Percentiles rank a stretch among this genome's conserved stretches.
Evolutionary conservation across 2,329 filamentous ascomycete genomes (phyloP).

Genomic region (Annulohypoxylon truncatum): DNA sequence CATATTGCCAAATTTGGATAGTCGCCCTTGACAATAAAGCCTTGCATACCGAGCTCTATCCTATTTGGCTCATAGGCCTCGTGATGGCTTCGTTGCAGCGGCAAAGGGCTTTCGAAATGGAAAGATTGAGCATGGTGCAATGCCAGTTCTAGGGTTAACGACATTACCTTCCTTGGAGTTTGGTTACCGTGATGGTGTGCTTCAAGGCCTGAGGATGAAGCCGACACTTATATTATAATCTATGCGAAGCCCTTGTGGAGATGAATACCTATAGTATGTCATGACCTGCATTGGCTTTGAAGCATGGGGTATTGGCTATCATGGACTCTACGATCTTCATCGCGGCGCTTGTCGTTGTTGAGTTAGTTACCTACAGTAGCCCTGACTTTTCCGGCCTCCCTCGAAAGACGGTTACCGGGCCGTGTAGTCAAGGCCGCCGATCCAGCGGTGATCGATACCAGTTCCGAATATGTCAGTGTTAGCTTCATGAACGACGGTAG

Average conservation of each 20-base stretch:
- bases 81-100: constrained; percentile 13
- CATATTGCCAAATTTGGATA: constrained; percentile 19
- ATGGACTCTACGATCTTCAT: constrained; percentile 19
- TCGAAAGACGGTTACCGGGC: constrained; percentile 34
- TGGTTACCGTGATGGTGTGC: not conserved
- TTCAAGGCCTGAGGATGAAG: not conserved
- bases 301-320: not conserved
- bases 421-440: constrained; percentile 42
- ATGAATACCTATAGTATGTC: not conserved
- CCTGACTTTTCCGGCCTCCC: constrained; percentile 19
- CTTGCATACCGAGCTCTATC: constrained; percentile 17
- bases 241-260: not conserved
- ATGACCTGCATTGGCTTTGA: constrained; percentile 10
- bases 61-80: not conserved
- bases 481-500: constrained; percentile 43
- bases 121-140: not conserved
- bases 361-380: constrained; percentile 11
- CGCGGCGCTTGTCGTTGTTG: constrained; percentile 14
- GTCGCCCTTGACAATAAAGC: constrained; percentile 28
- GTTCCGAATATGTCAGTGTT: constrained; percentile 49
- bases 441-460: constrained; percentile 43
- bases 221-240: not conserved
- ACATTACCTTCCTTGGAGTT: not conserved
- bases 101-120: not conserved
- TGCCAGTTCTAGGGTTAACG: not conserved